phyloP scores from a whole-genome alignment of 345 rosid species.

The Turritis glabra region DNA sequence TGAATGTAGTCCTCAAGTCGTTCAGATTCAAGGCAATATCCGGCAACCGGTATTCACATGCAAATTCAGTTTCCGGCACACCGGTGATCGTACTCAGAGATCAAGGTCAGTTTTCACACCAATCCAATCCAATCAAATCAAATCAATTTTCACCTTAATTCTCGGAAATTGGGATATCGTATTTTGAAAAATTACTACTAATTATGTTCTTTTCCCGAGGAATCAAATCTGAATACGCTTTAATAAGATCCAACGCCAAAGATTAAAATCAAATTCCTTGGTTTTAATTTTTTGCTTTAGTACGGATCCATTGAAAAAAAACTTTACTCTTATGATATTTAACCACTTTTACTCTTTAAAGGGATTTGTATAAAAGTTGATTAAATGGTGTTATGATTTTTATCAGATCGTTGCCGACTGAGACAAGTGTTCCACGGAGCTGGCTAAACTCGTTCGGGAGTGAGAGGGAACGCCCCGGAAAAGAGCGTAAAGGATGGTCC shows the following conservation, averaged over 20 bases:
- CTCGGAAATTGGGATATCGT: conserved; percentile 13
- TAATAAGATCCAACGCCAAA: conserved; percentile 13
- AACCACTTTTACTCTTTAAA: neutral
- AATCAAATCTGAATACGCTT: conserved; percentile 18
- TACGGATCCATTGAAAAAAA: neutral
- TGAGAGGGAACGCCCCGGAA: conserved; percentile 69
- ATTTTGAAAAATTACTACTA: neutral
- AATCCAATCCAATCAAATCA: neutral
- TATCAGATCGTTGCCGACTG: conserved; percentile 62
- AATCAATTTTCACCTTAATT: neutral
- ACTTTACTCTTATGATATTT: conserved; percentile 34
- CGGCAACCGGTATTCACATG: conserved; percentile 95
- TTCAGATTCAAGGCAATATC: conserved; percentile 81
- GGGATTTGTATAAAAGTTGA: neutral
- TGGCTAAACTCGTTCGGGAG: conserved; percentile 90
- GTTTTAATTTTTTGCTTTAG: conserved; percentile 4
- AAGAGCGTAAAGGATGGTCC: conserved; percentile 92
- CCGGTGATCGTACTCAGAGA: conserved; percentile 63
- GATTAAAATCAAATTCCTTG: conserved; percentile 19
- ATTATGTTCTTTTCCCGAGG: conserved; percentile 2
- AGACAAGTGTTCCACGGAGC: conserved; percentile 51
- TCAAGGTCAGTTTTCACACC: conserved; percentile 56
- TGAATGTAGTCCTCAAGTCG: conserved; percentile 93
- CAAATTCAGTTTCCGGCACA: conserved; percentile 76
- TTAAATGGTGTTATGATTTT: conserved; percentile 6